Evolutionary conservation across 2,329 filamentous ascomycete genomes (phyloP).

Genomic region (Nectriaceae sp.): DNA sequence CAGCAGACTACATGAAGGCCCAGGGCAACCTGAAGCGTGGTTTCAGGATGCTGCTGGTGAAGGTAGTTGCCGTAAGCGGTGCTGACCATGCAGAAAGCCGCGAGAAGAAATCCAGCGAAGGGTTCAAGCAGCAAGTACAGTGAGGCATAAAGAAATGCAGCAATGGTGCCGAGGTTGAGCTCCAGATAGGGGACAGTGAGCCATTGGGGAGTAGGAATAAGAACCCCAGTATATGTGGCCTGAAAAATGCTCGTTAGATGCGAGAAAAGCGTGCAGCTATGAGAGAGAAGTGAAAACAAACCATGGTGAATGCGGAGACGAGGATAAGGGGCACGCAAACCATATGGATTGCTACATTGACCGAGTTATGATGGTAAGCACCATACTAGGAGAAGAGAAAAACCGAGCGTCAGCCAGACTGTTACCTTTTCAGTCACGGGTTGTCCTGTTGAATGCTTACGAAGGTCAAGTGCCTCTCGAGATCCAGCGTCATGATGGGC

Average conservation of each 20-base stretch:
- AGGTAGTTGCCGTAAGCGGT: constrained; percentile 78
- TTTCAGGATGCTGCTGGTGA: constrained; percentile 55
- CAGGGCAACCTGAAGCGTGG: constrained; percentile 59
- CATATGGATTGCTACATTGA: constrained; percentile 80
- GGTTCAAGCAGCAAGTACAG: constrained; percentile 94
- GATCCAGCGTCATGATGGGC: constrained; percentile 65
- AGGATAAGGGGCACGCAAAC: constrained; percentile 77
- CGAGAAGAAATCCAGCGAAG: constrained; percentile 79
- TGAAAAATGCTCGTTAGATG: constrained; percentile 28
- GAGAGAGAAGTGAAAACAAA: constrained; percentile 44
- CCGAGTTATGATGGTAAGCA: constrained; percentile 76
- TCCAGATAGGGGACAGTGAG: constrained; percentile 68
- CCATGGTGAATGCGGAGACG: constrained; percentile 70
- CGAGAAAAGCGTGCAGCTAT: constrained; percentile 3
- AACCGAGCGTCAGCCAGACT: neutral
- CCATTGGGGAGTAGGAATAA: constrained; percentile 66
- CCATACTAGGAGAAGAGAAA: constrained; percentile 63
- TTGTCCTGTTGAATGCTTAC: constrained; percentile 58
- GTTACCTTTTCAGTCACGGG: too few species aligned
- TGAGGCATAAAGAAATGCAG: constrained; percentile 67
- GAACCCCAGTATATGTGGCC: constrained; percentile 63
- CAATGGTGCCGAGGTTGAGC: constrained; percentile 66
- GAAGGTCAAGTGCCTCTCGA: constrained; percentile 81
- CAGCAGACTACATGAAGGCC: constrained; percentile 74
- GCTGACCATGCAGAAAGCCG: constrained; percentile 72